These are phyloP conservation scores for Globisporangium canariense DNA, from an alignment of 352 stramenopile species.

Conservation along the genomic window DNA sequence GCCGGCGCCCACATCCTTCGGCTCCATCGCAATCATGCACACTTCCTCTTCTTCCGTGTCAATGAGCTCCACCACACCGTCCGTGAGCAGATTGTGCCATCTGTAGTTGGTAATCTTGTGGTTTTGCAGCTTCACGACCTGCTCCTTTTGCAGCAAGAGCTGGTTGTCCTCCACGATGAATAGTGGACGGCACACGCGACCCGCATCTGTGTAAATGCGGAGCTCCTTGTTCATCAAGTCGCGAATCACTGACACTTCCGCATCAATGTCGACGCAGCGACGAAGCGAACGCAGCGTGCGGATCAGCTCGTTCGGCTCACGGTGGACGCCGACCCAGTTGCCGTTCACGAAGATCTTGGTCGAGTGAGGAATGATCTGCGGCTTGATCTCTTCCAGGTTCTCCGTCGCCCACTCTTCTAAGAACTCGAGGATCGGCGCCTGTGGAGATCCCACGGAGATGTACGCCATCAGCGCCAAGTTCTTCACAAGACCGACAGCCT, in stretches of 20 bases:
- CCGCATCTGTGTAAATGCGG: constrained; percentile 99
- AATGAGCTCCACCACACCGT: constrained; percentile 97
- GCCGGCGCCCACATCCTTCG: constrained; percentile 89
- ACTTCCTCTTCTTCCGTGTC: constrained; percentile 99
- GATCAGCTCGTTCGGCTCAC: constrained; percentile 96
- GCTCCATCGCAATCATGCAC: constrained; percentile 99
- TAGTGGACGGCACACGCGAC: constrained; percentile 97
- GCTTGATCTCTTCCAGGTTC: constrained; percentile 97
- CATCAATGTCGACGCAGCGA: constrained; percentile 97
- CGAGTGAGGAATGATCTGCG: constrained; percentile 95
- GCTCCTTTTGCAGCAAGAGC: constrained; percentile 95
- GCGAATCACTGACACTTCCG: constrained; percentile 97
- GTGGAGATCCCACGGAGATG: constrained; percentile 92
- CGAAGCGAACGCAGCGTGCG: constrained; percentile 93
- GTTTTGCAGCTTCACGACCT: constrained; percentile 95
- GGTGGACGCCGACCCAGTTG: constrained; percentile 98
- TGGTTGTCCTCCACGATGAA: constrained; percentile 98
- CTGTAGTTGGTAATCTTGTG: constrained; percentile 88
- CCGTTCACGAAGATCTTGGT: constrained; percentile 99
- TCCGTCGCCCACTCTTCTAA: constrained; percentile 98
- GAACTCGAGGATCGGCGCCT: constrained; percentile 97
- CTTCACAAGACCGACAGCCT: constrained; percentile 95
- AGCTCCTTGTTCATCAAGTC: constrained; percentile 99
- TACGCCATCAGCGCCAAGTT: constrained; percentile 99
- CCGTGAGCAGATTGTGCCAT: constrained; percentile 87